Conservation (phyloP, 2,329 filamentous ascomycete species). For the Hysterium pulicare region DNA sequence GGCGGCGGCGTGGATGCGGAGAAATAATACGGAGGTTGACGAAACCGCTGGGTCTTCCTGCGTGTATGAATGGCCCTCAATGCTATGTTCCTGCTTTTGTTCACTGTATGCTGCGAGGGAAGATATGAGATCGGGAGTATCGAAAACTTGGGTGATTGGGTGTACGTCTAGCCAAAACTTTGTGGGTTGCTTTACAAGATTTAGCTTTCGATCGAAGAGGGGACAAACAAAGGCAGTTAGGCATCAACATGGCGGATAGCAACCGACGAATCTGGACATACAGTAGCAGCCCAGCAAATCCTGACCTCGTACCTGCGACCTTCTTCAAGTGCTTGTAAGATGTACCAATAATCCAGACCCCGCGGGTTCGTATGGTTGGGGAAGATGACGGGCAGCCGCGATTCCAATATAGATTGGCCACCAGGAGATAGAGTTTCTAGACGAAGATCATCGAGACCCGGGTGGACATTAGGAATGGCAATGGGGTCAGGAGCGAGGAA, state of each 20-base stretch:
- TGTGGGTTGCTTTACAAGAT: constrained; percentile 71
- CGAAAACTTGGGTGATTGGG: constrained; percentile 59
- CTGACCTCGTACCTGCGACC: constrained; percentile 84
- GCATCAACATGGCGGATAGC: constrained; percentile 6
- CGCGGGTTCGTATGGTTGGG: constrained; percentile 51
- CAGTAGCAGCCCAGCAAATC: constrained; percentile 89
- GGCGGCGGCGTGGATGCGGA: constrained; percentile 72
- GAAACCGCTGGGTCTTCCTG: constrained; percentile 6
- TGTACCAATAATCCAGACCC: constrained; percentile 72
- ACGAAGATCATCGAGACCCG: constrained; percentile 58
- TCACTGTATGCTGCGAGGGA: constrained; percentile 63
- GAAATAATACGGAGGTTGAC: constrained; percentile 59
- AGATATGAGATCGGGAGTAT: constrained; percentile 59
- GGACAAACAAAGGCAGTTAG: constrained; percentile 8
- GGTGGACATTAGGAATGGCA: constrained; percentile 54
- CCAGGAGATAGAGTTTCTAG: constrained; percentile 63
- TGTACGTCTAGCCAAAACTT: constrained; percentile 68
- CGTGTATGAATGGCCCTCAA: constrained; percentile 5
- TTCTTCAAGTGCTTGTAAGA: constrained; percentile 67
- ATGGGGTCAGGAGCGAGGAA: constrained; percentile 69
- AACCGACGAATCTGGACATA: constrained; percentile 48
- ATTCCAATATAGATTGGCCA: constrained; percentile 53
- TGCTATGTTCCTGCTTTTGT: constrained; percentile 38
- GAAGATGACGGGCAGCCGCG: constrained; percentile 65
- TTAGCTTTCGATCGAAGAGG: constrained; percentile 9